Evolutionary conservation across 1,284 basidiomycete genomes (phyloP).

Genomic region (Puccinia polysora): DNA sequence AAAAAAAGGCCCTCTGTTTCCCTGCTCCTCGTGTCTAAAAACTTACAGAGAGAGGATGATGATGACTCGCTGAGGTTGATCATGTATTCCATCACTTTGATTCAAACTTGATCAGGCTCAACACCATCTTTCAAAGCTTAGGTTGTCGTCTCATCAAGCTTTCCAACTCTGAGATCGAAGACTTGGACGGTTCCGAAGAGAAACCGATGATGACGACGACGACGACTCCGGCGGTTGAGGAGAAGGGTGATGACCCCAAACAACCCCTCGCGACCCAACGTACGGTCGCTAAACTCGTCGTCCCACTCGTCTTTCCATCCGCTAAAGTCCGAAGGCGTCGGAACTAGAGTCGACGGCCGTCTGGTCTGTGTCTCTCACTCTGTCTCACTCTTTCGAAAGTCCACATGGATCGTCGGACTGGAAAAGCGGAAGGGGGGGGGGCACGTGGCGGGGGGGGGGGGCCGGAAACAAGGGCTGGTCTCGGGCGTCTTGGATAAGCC

Average conservation of each 20-base stretch:
- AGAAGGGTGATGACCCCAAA: slow-evolving; percentile 1
- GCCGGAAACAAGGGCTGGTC: no score
- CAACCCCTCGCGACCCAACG: slow-evolving; percentile 2
- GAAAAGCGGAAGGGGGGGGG: no score
- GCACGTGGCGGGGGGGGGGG: no score
- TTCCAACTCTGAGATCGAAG: not conserved
- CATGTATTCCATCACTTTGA: not conserved
- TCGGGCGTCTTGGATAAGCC: no score
- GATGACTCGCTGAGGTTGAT: not conserved
- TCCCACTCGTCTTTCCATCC: slow-evolving; percentile 26
- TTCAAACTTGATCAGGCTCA: slow-evolving; percentile 17
- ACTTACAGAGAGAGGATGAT: no score
- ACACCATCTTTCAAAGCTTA: slow-evolving; percentile 17
- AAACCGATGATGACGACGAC: no score
- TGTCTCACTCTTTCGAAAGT: no score
- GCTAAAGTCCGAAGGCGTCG: slow-evolving; percentile 15
- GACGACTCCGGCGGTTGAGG: not conserved
- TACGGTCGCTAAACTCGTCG: slow-evolving; percentile 7
- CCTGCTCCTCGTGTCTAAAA: no score
- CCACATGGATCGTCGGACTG: no score
- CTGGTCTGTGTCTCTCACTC: no score
- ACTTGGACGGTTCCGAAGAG: not conserved
- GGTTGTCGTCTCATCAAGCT: slow-evolving; percentile 24
- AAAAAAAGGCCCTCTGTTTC: not conserved
- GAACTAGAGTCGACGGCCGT: no score